Base-by-base conservation (phyloP, 805 yeast genomes). In the Wickerhamiella qilinensis region DNA sequence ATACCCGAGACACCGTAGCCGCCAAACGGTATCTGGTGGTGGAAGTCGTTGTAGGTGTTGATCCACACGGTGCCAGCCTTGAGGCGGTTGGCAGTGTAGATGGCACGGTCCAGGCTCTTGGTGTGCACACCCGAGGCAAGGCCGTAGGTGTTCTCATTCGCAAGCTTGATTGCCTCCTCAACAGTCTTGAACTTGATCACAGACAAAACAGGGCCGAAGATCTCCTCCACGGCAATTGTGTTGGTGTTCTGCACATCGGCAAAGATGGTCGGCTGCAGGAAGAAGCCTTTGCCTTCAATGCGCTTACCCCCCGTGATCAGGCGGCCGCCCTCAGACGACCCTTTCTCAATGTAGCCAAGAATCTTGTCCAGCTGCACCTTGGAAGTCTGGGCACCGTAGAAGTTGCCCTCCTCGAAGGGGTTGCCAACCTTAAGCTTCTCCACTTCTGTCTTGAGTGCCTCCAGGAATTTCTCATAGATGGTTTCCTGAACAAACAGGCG, bases 371-470 rank as follows among this genome's bases (percentile, higher is more conserved):
- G 68, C 67, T 86, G 97, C 46, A 64, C 65, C 57, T 73, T 66
- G 43, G 91, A 78, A 44, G 86, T 83, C 64, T 86, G 95, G 31
- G 97, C 91, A 55, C 97, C 97, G 67, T 85, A 93, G 67, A 69
- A 76, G 39, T 71, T 71, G 37, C 69, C 75, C 54, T 75, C 75
- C 34, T 74, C 80, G 59, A 83, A 85, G 56, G 94, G 94, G 58
- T 74, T 70, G 54, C 97, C 97, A 42, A 79, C 75, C 57, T 75
- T 74, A 37, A 56, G 49, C 39, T 75, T 54, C 44, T 54, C 56
- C 43, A 71, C 70, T 36, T 75, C 69, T 31, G 56, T 55, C 50
- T 65, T 66, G 56, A 81, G 73, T 47, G 68, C 75, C 27, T 63
- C 67, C 41, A 84, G 57, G 46, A 84, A 72, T 58, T 77, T 68